Conservation (phyloP, 345 rosid species). For the Lepidium aucheri region DNA sequence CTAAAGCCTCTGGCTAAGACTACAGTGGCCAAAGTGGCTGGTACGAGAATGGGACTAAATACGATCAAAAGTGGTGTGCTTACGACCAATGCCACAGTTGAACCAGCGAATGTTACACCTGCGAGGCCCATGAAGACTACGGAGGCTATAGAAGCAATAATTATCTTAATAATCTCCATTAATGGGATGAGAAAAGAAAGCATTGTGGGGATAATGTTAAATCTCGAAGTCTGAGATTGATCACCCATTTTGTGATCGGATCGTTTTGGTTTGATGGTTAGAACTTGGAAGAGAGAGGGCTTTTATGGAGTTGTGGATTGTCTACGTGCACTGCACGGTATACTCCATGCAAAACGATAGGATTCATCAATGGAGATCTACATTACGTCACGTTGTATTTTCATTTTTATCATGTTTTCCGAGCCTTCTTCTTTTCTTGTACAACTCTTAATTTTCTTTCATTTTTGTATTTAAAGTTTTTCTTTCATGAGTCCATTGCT, state of each 20-base stretch:
- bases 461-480: too few species aligned
- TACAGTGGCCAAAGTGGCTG: conserved; percentile 44
- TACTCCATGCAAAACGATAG: conserved; percentile 23
- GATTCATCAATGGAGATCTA: conserved; percentile 3
- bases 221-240: too few species aligned
- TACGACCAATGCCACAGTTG: conserved; percentile 53
- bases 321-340: conserved; percentile 21
- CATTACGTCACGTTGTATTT: conserved; percentile 17
- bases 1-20: conserved; percentile 51
- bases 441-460: not conserved
- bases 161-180: conserved; percentile 14
- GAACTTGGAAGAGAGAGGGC: not conserved
- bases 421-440: conserved; percentile 11
- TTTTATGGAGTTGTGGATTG: conserved; percentile 13
- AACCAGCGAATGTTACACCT: conserved; percentile 43
- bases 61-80: conserved; percentile 68
- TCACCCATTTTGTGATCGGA: not conserved
- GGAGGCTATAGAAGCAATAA: conserved; percentile 50
- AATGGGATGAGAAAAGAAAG: conserved; percentile 11
- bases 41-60: conserved; percentile 82
- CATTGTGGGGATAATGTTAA: too few species aligned
- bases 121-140: conserved; percentile 57
- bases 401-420: conserved; percentile 14
- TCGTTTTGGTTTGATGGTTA: conserved; percentile 10
- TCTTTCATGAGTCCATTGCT: not conserved